These are phyloP conservation scores for Phaeosphaeria sp. DNA, from an alignment of 2,329 filamentous ascomycete genomes.

Conservation along the genomic window DNA sequence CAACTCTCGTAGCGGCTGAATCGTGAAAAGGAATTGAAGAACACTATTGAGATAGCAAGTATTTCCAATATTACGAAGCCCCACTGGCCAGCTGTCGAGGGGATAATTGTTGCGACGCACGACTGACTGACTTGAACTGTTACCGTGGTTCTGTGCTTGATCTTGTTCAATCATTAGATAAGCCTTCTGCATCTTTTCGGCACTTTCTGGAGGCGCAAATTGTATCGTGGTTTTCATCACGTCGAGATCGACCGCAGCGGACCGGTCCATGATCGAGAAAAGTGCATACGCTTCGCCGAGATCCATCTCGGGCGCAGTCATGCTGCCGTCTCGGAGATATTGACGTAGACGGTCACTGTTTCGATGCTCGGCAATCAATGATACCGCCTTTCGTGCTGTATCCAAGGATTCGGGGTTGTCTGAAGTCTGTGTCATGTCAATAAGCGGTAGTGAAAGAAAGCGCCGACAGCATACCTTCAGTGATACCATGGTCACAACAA, in stretches of 20 bases:
- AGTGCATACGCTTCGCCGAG: constrained; percentile 46
- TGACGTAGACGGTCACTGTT: constrained; percentile 61
- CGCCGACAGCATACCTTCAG: constrained; percentile 57
- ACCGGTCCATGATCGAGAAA: constrained; percentile 58
- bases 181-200: constrained; percentile 55
- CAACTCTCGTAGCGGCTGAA: constrained; percentile 80
- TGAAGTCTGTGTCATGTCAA: constrained; percentile 48
- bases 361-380: constrained; percentile 64
- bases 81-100: constrained; percentile 72
- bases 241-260: constrained; percentile 57
- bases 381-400: constrained; percentile 62
- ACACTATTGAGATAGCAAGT: constrained; percentile 98
- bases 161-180: constrained; percentile 53
- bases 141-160: constrained; percentile 31
- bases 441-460: neutral
- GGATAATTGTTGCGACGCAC: constrained; percentile 34
- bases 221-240: constrained; percentile 36
- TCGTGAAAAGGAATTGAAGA: constrained; percentile 91
- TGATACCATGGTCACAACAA: constrained; percentile 63
- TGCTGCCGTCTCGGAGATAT: constrained; percentile 61
- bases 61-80: constrained; percentile 91
- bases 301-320: constrained; percentile 61
- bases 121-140: constrained; percentile 18
- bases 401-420: constrained; percentile 59
- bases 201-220: constrained; percentile 53